Conservation (phyloP, 2,329 filamentous ascomycete genomes). For the Corinectria fuckeliana region DNA sequence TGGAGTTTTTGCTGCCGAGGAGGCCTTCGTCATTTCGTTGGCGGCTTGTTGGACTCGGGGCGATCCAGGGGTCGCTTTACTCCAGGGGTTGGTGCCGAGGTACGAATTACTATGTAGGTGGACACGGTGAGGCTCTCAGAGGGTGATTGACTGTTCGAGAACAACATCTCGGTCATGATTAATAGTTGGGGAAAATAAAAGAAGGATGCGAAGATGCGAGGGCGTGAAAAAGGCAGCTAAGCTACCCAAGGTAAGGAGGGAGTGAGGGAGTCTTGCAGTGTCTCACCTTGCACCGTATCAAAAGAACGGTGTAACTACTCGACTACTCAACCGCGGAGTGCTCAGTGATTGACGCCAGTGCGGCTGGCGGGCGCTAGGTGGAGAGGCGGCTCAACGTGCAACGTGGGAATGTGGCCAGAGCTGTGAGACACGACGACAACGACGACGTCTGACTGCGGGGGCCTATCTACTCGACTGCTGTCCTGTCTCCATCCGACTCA, state of each 20-base stretch:
- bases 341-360: background rate
- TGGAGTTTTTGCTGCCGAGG: background rate
- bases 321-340: background rate
- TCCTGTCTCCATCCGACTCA: background rate
- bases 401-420: conserved; percentile 4
- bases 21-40: conserved; percentile 1
- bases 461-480: too few relatives aligned
- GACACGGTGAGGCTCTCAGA: background rate
- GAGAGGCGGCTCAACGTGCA: background rate
- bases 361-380: too few relatives aligned
- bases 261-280: background rate
- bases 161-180: background rate
- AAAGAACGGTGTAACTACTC: too few relatives aligned
- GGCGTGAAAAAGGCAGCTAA: background rate
- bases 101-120: too few relatives aligned
- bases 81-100: background rate
- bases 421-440: conserved; percentile 10
- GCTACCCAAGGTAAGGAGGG: too few relatives aligned
- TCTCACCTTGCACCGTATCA: background rate
- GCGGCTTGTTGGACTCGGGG: background rate
- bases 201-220: background rate
- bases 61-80: conserved; percentile 5
- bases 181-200: background rate
- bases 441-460: background rate
- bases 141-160: background rate